Base-by-base conservation (phyloP, 345 rosid species). In the Mallotus nudiflorus region DNA sequence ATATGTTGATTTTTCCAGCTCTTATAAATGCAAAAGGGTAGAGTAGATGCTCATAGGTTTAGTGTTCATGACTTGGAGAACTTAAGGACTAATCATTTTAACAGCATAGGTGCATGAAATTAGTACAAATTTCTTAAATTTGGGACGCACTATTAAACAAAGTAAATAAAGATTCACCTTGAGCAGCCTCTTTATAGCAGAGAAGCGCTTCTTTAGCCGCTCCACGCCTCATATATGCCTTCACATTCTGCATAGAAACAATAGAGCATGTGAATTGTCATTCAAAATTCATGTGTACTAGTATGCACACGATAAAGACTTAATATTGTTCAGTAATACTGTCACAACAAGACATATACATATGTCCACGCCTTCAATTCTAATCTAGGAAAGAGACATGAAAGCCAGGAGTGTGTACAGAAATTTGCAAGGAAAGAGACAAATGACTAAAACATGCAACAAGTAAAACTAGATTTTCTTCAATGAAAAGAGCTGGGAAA, bases 191-290 rank as follows among this genome's bases (percentile, higher is more conserved):
- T 75, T 94, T 86, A 73, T 94, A 81, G 69, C 77, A 71, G 39
- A 80, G 71, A 68, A 94, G 97, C 6, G 96, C 83, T 83, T 91
- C 98, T 68, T 94, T 87, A 57, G 97, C 96, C 3, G 97, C 84
- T 77, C 97, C 98, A 37, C 96, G 93, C 75, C 98, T 89, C 77
- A 94, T 65, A 80, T 91, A 91, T 3, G 97, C 97, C 84, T 91
- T 94, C 58, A 94, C 97, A 82, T 88, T 94, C 97, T 94, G 87
- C 81, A 71, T 4, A 29, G 13, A 65, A 44, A 62, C 27, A 31
- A 53, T 29, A 54, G 18, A 78, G 35, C 31, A 39, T 62, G 18
- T 65, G 5, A 50, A 40, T 35, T 46, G 2, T 37, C 51, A 44
- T 48, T 39, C 27, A 66, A 31, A 37, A 15, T 20, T 37, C 29